Evolutionary conservation across 768 basidiomycete genomes (phyloP), one percentile per base, ranked within the genome.

Genomic region (Grammothele lineata): DNA sequence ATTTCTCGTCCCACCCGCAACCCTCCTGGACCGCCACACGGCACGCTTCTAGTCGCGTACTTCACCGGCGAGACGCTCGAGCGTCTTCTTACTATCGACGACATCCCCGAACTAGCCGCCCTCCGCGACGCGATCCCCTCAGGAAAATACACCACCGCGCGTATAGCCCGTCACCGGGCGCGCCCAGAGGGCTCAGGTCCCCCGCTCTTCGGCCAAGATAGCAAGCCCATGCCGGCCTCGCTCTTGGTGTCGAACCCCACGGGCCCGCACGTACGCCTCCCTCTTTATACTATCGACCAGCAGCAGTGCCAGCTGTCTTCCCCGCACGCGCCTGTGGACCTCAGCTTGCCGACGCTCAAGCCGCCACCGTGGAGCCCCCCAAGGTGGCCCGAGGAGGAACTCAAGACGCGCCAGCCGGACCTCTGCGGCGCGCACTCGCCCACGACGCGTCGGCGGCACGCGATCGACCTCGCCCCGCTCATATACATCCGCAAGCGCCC

Each of bases 401-500:
- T 48, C 27, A 40, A 43, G 38, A 35, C 51, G 37, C 46, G 54
- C n/a, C 46, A 46, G 32, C 47, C 48, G 3, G 50, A 56, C 39
- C 42, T 57, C 37, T 21, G 48, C 43, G 45, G 51, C 37, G 45
- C 48, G 50, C 55, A 57, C 49, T 45, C 48, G 17, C 33, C 19
- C 27, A 40, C 30, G 37, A 52, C n/a, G 4, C 50, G 59, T 46
- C 27, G 55, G 38, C 25, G 30, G 24, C 32, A 54, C 36, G n/a
- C 42, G 35, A 58, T 55, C 34, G 52, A 45, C 39, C 76, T 86
- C 23, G 82, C 83, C 2, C 85, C 85, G 18, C 65, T 87, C 14
- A 70, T 77, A 24, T 85, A 83, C 60, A 72, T 85, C 17, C 72
- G 77, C 61, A 77, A 70, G 21, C 71, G 77, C 11, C 73, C 82